Conservation (phyloP, 2,329 filamentous ascomycete species). For the Emydomyces testavorans region DNA sequence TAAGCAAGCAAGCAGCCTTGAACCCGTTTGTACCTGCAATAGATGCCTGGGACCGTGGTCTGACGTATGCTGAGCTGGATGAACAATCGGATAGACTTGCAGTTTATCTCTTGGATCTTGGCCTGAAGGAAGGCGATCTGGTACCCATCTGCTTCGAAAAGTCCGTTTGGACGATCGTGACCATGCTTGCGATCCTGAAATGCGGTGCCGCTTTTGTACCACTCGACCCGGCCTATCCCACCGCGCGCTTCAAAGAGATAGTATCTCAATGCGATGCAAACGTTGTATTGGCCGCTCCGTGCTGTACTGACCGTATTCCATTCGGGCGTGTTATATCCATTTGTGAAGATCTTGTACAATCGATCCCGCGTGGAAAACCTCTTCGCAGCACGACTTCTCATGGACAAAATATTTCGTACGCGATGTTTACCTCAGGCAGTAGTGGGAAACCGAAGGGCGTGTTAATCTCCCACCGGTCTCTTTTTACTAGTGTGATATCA, state of each 20-base stretch:
- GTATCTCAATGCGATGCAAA: too few species aligned
- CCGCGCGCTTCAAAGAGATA: constrained; percentile 7
- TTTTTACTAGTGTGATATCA: constrained; percentile 43
- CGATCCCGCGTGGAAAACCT: too few species aligned
- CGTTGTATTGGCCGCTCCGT: too few species aligned
- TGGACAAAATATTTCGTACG: too few species aligned
- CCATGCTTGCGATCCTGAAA: constrained; percentile 15
- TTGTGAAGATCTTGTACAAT: too few species aligned
- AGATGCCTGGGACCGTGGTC: constrained; percentile 15
- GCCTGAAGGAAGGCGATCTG: constrained; percentile 11
- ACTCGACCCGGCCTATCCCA: constrained; percentile 15
- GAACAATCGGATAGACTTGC: constrained; percentile 16
- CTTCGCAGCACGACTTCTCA: too few species aligned
- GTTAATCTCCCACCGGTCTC: constrained; percentile 1
- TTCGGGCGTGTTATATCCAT: too few species aligned
- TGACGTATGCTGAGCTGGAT: constrained; percentile 16
- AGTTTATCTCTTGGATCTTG: background rate
- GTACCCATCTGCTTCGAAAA: constrained; percentile 18
- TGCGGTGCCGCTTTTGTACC: constrained; percentile 16
- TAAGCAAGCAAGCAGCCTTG: too few species aligned
- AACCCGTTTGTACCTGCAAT: too few species aligned
- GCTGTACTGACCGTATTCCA: too few species aligned
- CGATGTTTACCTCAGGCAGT: constrained; percentile 46
- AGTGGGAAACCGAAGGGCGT: constrained; percentile 9
- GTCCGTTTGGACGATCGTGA: constrained; percentile 14